These are phyloP conservation scores for Metschnikowia orientalis DNA, from an alignment of 805 yeast genomes.

Conservation along the genomic window DNA sequence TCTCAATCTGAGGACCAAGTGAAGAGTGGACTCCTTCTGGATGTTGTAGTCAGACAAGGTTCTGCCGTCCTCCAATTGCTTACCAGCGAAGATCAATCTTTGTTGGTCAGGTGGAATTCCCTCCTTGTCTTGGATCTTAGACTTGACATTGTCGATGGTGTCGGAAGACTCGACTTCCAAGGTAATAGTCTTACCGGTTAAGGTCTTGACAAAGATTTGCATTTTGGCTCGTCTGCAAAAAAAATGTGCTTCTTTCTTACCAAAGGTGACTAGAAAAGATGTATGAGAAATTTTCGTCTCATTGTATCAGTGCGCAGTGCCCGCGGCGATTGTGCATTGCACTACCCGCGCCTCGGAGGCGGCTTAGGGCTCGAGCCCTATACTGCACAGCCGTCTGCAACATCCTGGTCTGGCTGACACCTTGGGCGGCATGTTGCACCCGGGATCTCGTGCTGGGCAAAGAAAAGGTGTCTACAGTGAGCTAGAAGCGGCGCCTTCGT, in stretches of 20 bases:
- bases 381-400: too few species aligned
- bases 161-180: slow-evolving; percentile 98
- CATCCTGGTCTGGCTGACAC: too few species aligned
- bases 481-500: too few species aligned
- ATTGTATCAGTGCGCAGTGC: background rate
- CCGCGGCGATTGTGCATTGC: slow-evolving; percentile 5
- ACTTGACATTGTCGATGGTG: slow-evolving; percentile 97
- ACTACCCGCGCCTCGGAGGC: slow-evolving; percentile 1
- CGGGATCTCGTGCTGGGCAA: too few species aligned
- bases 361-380: slow-evolving; percentile 17
- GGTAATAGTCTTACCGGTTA: slow-evolving; percentile 99
- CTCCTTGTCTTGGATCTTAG: slow-evolving; percentile 98
- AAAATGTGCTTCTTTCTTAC: slow-evolving; percentile 48
- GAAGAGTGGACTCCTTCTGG: slow-evolving; percentile 98
- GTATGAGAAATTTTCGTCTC: slow-evolving; percentile 1
- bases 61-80: slow-evolving; percentile 99
- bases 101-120: slow-evolving; percentile 99
- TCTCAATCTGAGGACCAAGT: slow-evolving; percentile 94
- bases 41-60: slow-evolving; percentile 99
- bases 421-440: too few species aligned
- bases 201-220: slow-evolving; percentile 99
- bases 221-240: slow-evolving; percentile 45
- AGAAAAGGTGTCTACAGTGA: too few species aligned
- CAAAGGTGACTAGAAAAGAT: slow-evolving; percentile 20
- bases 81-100: slow-evolving; percentile 99